These are phyloP conservation scores for Rhodotorula sphaerocarpa DNA, from an alignment of 768 basidiomycete species.

Conservation along the genomic window DNA sequence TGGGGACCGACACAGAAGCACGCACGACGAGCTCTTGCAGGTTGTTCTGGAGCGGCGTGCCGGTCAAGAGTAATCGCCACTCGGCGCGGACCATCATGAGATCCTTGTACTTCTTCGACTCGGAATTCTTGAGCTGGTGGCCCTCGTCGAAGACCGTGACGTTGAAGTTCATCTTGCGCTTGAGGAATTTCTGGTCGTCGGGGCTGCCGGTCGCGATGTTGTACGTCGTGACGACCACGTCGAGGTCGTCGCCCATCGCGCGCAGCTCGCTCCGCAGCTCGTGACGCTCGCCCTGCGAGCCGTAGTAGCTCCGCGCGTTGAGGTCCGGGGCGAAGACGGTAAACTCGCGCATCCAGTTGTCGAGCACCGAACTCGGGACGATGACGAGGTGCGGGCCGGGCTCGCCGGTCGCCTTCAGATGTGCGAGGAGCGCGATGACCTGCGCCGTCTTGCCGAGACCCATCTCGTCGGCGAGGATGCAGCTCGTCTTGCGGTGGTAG, in stretches of 20 bases:
- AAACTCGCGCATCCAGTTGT: slow-evolving; percentile 98
- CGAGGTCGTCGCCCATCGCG: slow-evolving; percentile 58
- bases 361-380: slow-evolving; percentile 95
- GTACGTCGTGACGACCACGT: slow-evolving; percentile 93
- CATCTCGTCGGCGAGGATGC: slow-evolving; percentile 99
- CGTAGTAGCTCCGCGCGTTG: slow-evolving; percentile 84
- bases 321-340: slow-evolving; percentile 78
- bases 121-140: slow-evolving; percentile 92
- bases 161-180: slow-evolving; percentile 76
- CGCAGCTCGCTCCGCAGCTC: slow-evolving; percentile 63
- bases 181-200: slow-evolving; percentile 84
- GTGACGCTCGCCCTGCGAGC: slow-evolving; percentile 75
- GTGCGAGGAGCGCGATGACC: slow-evolving; percentile 92
- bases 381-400: slow-evolving; percentile 81
- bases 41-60: slow-evolving; percentile 73
- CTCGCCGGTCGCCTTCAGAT: slow-evolving; percentile 68
- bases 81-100: slow-evolving; percentile 72
- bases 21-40: slow-evolving; percentile 49
- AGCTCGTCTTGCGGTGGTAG: slow-evolving; percentile 69
- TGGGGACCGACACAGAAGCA: slow-evolving; percentile 4
- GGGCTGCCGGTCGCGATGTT: slow-evolving; percentile 80
- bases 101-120: slow-evolving; percentile 89
- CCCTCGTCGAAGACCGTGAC: slow-evolving; percentile 94
- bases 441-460: slow-evolving; percentile 98
- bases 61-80: slow-evolving; percentile 88